A percentile compares a stretch with the other conserved stretches of the same genome.
These are phyloP conservation scores for Capsicum rhomboideum DNA, from an alignment of 257 asterid genomes.

Conservation along the genomic window DNA sequence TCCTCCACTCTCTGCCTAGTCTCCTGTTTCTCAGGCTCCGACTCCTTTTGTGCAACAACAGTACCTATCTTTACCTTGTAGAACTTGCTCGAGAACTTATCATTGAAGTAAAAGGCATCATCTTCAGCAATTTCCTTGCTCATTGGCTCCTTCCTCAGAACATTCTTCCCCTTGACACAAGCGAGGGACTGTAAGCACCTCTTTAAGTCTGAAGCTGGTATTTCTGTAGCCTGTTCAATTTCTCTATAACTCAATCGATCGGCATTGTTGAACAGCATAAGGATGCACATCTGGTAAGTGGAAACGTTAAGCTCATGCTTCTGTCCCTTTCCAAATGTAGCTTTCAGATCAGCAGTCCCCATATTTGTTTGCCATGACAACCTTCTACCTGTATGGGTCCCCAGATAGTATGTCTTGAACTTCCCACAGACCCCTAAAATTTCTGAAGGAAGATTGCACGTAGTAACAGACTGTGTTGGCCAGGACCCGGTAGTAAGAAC, in stretches of 20 bases:
- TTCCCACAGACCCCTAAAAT: constrained; percentile 19
- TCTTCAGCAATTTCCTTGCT: constrained; percentile 20
- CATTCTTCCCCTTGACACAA: constrained; percentile 28
- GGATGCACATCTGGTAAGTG: constrained; percentile 30
- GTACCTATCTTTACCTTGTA: constrained; percentile 23
- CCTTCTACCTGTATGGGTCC: constrained; percentile 26
- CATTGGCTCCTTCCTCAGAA: constrained; percentile 27
- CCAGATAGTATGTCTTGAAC: constrained; percentile 22
- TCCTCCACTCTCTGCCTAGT: constrained; percentile 28
- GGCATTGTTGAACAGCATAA: constrained; percentile 21
- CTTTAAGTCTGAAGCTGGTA: constrained; percentile 20
- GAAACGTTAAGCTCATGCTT: constrained; percentile 24
- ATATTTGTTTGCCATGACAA: constrained; percentile 28
- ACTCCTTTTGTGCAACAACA: constrained; percentile 27
- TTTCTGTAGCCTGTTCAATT: constrained; percentile 24
- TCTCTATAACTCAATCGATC: constrained; percentile 20
- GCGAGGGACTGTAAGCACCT: constrained; percentile 27
- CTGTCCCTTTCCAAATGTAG: constrained; percentile 21
- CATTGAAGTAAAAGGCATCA: constrained; percentile 20
- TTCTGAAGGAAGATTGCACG: constrained; percentile 26
- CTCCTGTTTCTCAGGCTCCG: constrained; percentile 26
- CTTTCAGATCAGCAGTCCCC: constrained; percentile 29
- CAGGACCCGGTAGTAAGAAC: constrained; percentile 28
- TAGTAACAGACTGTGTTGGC: constrained; percentile 20
- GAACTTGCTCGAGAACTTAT: constrained; percentile 18